Evolutionary conservation across 1,139 yeast genomes (phyloP).

Genomic region (Pichia sp.): DNA sequence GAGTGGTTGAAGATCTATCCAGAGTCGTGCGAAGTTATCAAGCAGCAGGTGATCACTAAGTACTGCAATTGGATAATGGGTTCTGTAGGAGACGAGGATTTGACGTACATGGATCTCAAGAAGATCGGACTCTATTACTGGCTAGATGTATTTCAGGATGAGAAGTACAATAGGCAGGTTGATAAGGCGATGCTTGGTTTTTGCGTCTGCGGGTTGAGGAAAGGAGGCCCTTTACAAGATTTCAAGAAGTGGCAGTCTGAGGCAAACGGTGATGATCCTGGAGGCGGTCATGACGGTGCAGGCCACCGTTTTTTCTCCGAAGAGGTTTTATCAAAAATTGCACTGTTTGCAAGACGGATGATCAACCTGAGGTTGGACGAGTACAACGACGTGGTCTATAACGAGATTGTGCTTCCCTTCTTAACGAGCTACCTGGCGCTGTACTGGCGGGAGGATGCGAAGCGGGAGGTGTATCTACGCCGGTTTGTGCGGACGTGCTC

Average conservation of each 20-base stretch:
- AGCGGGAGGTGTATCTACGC: neutral
- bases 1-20: neutral
- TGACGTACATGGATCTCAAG: neutral
- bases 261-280: neutral
- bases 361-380: neutral
- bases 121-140: slow-evolving; percentile 15
- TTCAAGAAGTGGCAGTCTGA: neutral
- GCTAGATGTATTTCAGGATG: neutral
- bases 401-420: slow-evolving; percentile 23
- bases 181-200: neutral
- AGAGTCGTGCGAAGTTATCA: neutral
- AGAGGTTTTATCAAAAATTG: neutral
- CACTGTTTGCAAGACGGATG: neutral
- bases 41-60: neutral
- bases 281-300: neutral
- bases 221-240: neutral
- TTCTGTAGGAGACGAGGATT: neutral
- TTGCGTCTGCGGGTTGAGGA: neutral
- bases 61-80: neutral
- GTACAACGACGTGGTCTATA: slow-evolving; percentile 14
- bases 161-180: neutral
- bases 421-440: slow-evolving; percentile 1
- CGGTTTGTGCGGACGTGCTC: neutral
- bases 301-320: neutral
- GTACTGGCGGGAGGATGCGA: neutral